A percentile compares a stretch with the other conserved stretches of the same genome.
These are phyloP conservation scores for Fraxinus excelsior DNA, from an alignment of 257 asterid species.

Conservation along the genomic window DNA sequence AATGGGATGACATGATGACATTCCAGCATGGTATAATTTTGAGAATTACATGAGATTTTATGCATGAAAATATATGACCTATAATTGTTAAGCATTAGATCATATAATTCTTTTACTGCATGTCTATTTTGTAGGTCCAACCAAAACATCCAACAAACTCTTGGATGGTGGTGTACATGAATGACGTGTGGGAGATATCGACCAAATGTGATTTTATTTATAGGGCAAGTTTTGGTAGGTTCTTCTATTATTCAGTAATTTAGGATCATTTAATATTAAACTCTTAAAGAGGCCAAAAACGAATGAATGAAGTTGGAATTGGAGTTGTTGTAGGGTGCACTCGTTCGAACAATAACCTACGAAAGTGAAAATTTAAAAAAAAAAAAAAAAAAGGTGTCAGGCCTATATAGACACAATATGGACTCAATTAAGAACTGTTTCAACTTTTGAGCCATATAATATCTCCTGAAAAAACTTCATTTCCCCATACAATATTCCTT, in stretches of 20 bases:
- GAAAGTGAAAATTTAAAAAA: too few species aligned
- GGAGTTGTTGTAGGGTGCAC: background rate
- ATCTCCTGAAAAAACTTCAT: background rate
- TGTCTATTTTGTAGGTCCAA: background rate
- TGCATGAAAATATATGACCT: background rate
- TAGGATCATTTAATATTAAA: background rate
- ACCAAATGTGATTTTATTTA: background rate
- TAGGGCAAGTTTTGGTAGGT: background rate
- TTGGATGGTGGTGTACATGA: background rate
- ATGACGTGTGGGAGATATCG: background rate
- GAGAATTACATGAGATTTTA: background rate
- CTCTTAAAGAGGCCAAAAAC: background rate
- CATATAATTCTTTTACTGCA: background rate
- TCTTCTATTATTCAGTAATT: background rate
- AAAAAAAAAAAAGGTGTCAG: background rate
- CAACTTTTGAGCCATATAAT: background rate
- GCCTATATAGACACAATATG: background rate
- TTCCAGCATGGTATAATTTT: background rate
- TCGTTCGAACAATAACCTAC: background rate
- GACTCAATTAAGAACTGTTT: background rate
- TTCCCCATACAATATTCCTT: background rate
- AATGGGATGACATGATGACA: background rate
- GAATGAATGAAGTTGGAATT: background rate
- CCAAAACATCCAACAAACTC: background rate
- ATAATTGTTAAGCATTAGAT: background rate